Evolutionary conservation across 805 yeast genomes (phyloP).

Genomic region (Sporopachydermia lactativora): DNA sequence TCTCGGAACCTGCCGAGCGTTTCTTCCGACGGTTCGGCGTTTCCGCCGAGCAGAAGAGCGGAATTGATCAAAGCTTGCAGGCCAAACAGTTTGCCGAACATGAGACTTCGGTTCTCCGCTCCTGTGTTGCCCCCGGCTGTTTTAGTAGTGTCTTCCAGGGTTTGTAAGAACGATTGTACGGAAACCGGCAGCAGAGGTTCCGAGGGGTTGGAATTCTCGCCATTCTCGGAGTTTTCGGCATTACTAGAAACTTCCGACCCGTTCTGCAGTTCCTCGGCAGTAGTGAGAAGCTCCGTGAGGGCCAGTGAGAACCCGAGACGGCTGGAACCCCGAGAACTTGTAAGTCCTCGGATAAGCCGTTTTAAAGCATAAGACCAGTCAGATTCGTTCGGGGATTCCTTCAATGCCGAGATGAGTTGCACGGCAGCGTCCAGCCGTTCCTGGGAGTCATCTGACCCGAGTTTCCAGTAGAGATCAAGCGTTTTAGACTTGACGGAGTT

Average conservation of each 20-base stretch:
- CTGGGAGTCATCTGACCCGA: conserved; percentile 61
- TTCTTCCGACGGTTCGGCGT: too few species aligned
- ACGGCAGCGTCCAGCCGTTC: conserved; percentile 69
- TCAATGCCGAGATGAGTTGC: conserved; percentile 45
- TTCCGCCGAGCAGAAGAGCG: conserved; percentile 21
- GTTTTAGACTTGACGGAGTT: conserved; percentile 2
- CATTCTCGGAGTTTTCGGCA: background rate
- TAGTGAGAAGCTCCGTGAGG: conserved; percentile 47
- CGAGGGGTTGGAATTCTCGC: conserved; percentile 15
- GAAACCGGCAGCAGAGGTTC: too few species aligned
- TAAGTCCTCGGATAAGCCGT: conserved; percentile 67
- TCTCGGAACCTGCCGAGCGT: conserved; percentile 23
- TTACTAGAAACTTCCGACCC: conserved; percentile 2
- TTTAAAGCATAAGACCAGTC: conserved; percentile 79
- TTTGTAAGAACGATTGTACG: conserved; percentile 22
- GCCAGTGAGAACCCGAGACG: conserved; percentile 84
- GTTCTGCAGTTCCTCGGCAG: too few species aligned
- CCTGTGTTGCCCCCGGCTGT: conserved; percentile 43
- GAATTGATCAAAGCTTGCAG: conserved; percentile 59
- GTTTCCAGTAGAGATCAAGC: conserved; percentile 55
- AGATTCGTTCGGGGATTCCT: conserved; percentile 23
- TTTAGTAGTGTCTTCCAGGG: conserved; percentile 23
- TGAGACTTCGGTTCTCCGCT: conserved; percentile 62
- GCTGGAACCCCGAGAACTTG: conserved; percentile 73
- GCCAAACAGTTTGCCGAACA: conserved; percentile 81